Base-by-base conservation (phyloP, 805 yeast genomes). In the Lipomyces spencermartinsiae region DNA sequence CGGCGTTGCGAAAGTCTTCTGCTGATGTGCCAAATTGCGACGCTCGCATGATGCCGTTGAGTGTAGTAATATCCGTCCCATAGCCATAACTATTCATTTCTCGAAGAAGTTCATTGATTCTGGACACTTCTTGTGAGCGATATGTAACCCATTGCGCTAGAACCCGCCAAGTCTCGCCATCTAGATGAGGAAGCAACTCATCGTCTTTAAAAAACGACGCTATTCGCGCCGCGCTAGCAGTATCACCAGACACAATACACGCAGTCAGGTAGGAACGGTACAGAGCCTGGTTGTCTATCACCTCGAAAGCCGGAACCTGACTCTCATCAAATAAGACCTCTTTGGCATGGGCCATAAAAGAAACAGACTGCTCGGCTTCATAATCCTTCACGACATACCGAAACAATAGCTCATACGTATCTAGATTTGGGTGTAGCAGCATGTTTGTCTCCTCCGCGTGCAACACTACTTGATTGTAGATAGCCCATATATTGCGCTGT, bases 161-260 rank as follows among this genome's bases (percentile, higher is more conserved):
- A 16, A 75, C 74, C 61, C 79, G 80, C 80, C 80, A 78, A 0
- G 80, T 75, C 39, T 76, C 80, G 61, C 76, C 74, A 33, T 75
- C 75, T 19, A 70, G 71, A n/a, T 22, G 43, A 6, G 59, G 53
- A 33, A 55, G 49, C 53, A 53, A 29, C n/a, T 69, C 73, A 7
- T 59, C 63, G 16, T 61, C 63, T 0, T 55, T n/a, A n/a, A 64
- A 65, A 29, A 55, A 25, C 22, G 29, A 19, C 10, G 54, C 61
- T n/a, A 66, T 56, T 37, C 29, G 46, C 14, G 19, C 46, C 6
- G 61, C 70, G 4, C 61, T 35, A 4, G 60, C 25, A 12, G 14
- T 14, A 19, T 64, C 63, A 10, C 55, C 63, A 4, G 56, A 37
- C 16, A 64, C 64, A 25, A 69, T 67, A 53, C 66, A 65, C 3